Evolutionary conservation across 164 flowering plant genomes (phyloP), one percentile per base, ranked within the genome.

Genomic region (Euptelea pleiosperma): DNA sequence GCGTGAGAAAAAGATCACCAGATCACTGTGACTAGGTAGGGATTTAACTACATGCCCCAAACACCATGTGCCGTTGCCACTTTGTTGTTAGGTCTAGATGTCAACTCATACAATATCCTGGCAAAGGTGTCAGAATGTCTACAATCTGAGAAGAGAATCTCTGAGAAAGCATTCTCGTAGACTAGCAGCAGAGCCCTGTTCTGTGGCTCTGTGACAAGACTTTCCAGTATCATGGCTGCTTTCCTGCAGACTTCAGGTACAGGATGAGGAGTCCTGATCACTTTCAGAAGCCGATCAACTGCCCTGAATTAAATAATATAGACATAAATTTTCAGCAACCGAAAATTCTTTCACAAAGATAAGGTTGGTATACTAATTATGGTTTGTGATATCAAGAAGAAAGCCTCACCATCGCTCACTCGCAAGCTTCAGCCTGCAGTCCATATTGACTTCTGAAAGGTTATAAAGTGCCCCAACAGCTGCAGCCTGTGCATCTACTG

Each of bases 381-480:
- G 22, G 6, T 24, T 12, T 10, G 31, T 6, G 19, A 8, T 22
- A 37, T 11, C 3, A 37, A 30, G 25, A 44, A 8, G 34, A 42
- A 48, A 28, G 26, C 26, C 74, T 71, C 57, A 91, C 98, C 98
- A 92, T 81, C 98, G 66, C 68, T 92, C 98, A 68, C 84, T 81
- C 5, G 96, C 98, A 61, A 92, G 86, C 80, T 85, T 92, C 77
- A 84, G 65, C 54, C 96, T 77, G 75, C 95, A 84, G 61, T 92
- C 98, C 91, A 83, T 79, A 52, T 90, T 92, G 41, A 92, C 82
- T 73, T 92, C 98, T 14, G 83, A 82, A 72, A 92, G 89, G 70
- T 89, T 84, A 73, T 87, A 89, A 8, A 94, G 84, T 33, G 97
- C 96, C 34, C 96, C 96, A 60, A 94, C 87, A 29, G 96, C 97